Evolutionary conservation across 164 flowering plant genomes (phyloP), one percentile per base, ranked within the genome.

Genomic region (Euptelea pleiosperma): DNA sequence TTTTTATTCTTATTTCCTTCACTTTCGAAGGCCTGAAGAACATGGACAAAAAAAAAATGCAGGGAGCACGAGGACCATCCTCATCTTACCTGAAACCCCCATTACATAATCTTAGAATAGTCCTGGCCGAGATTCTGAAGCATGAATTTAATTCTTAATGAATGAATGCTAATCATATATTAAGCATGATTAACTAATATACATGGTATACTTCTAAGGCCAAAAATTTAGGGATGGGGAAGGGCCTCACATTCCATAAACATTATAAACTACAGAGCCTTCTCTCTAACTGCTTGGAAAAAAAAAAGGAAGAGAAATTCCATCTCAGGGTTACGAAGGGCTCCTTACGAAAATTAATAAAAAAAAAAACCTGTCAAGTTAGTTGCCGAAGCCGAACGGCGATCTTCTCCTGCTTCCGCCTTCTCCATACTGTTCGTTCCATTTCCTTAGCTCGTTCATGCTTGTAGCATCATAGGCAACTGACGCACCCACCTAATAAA

Each of bases 381-480:
- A 65, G 59, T 62, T 60, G 8, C 69, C 74, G 51, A 93, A 88
- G 9, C 99, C 99, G 37, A 93, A 90, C 6, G 92, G 96, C 5
- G 96, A 83, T 73, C 68, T 84, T 68, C 63, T 83, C 75, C 99
- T 70, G 72, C 88, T 88, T 67, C 99, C 99, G 10, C 95, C 99
- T 77, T 94, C 99, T 43, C 99, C 99, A 42, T 88, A 94, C 57
- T 86, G 95, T 34, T 91, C 99, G 41, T 94, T 90, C 99, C 99
- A 94, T 72, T 91, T 90, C 44, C 97, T 71, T 33, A 94, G 75
- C 75, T 94, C 97, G 55, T 90, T 94, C 99, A 90, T 88, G 81
- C 87, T 94, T 1, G 89, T 40, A 3, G 97, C 97, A 65, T 94
- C 97, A 42, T 65, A 86, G 0, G 96, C 82, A 46, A 94, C 87